These are phyloP conservation scores for Pichia sp. DNA, from an alignment of 1,139 yeast species.

Conservation along the genomic window DNA sequence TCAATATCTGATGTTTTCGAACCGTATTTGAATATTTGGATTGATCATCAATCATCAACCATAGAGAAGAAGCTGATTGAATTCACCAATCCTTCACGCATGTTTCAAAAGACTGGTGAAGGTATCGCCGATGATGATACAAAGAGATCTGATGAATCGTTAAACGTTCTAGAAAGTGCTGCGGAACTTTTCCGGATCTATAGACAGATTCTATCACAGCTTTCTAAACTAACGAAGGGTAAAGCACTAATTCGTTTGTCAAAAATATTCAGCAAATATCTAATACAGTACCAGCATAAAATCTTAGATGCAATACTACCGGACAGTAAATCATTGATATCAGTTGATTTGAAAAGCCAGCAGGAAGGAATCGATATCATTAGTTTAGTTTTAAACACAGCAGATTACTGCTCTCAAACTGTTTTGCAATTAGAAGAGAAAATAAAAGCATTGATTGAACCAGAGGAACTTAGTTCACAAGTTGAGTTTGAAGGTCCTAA, in stretches of 20 bases:
- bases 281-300: constrained; percentile 58
- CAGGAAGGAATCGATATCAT: constrained; percentile 62
- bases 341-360: constrained; percentile 30
- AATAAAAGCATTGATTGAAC: constrained; percentile 44
- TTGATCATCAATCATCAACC: constrained; percentile 71
- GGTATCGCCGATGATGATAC: constrained; percentile 26
- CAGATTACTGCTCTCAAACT: constrained; percentile 82
- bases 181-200: constrained; percentile 80
- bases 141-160: constrained; percentile 28
- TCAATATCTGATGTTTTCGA: constrained; percentile 73
- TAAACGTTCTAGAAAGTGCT: constrained; percentile 49
- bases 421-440: constrained; percentile 71
- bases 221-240: constrained; percentile 71
- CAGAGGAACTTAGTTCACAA: constrained; percentile 35
- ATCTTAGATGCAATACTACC: constrained; percentile 62
- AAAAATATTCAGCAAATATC: constrained; percentile 60
- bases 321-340: constrained; percentile 33
- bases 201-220: constrained; percentile 67
- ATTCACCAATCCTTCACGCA: constrained; percentile 48
- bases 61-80: constrained; percentile 60
- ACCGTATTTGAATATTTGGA: constrained; percentile 81
- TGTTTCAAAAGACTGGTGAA: constrained; percentile 39
- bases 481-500: constrained; percentile 51
- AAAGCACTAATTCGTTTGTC: constrained; percentile 62
- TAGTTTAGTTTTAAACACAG: constrained; percentile 76